Evolutionary conservation across 352 stramenopile genomes (phyloP).

Genomic region (Globisporangium irregulare): DNA sequence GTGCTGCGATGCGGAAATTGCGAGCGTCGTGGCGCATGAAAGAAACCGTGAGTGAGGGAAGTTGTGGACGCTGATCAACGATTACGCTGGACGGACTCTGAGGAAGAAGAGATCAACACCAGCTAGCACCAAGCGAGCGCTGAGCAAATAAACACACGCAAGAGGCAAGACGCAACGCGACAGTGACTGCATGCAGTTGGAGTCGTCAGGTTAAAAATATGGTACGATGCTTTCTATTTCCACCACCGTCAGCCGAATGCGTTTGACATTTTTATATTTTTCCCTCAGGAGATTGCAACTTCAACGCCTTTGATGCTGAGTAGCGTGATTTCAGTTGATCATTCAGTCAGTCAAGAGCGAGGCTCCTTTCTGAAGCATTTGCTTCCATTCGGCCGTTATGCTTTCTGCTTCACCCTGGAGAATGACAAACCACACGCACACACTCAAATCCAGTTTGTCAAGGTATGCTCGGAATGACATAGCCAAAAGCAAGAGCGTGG

Average conservation of each 20-base stretch:
- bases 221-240: background rate
- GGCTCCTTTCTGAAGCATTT: background rate
- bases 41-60: background rate
- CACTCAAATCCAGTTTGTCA: background rate
- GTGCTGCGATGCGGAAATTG: background rate
- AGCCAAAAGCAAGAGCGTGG: background rate
- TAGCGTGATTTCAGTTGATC: background rate
- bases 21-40: background rate
- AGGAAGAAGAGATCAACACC: background rate
- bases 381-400: constrained; percentile 12
- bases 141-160: background rate
- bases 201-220: background rate
- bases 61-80: background rate
- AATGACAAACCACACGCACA: background rate
- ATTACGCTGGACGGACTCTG: background rate
- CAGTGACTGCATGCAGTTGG: background rate
- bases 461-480: background rate
- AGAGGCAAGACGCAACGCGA: background rate
- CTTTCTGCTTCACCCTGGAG: constrained; percentile 10
- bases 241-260: background rate
- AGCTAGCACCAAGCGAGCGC: background rate
- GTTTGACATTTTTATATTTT: background rate
- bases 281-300: background rate
- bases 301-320: background rate
- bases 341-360: background rate